Evolutionary conservation across 106 monocot genomes (phyloP).

Genomic region (Allium cepa): DNA sequence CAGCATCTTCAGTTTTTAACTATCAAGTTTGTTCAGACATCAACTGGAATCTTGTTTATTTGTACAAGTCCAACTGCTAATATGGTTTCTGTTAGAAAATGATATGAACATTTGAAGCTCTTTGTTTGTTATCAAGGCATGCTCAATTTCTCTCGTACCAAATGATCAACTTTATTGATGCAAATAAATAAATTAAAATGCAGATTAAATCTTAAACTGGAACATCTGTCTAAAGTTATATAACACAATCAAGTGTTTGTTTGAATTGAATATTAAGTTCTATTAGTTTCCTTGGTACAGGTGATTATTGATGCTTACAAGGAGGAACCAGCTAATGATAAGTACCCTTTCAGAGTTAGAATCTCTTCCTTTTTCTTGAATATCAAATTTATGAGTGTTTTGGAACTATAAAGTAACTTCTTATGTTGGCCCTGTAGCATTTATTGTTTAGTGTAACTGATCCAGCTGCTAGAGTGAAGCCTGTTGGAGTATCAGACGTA

Average conservation of each 20-base stretch:
- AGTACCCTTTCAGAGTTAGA: slow-evolving; percentile 77
- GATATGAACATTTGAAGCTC: too few relatives aligned
- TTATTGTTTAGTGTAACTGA: slow-evolving; percentile 91
- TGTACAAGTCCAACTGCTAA: too few relatives aligned
- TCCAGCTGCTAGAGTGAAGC: slow-evolving; percentile 72
- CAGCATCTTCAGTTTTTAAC: too few relatives aligned
- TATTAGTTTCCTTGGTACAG: slow-evolving; percentile 20
- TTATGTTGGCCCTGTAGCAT: slow-evolving; percentile 43
- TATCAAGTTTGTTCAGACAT: too few relatives aligned
- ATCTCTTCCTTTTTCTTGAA: slow-evolving; percentile 7
- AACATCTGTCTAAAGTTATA: neutral
- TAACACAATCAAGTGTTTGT: neutral
- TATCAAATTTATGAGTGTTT: slow-evolving; percentile 1
- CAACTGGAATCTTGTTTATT: too few relatives aligned
- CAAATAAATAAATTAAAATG: too few relatives aligned
- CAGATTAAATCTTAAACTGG: neutral
- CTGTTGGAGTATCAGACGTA: slow-evolving; percentile 87
- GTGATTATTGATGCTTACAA: slow-evolving; percentile 87
- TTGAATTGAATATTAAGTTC: neutral
- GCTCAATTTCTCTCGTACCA: too few relatives aligned
- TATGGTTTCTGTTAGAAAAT: too few relatives aligned
- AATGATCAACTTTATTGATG: too few relatives aligned
- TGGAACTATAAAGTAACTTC: slow-evolving; percentile 4
- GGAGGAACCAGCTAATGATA: slow-evolving; percentile 79
- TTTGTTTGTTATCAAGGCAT: too few relatives aligned